Evolutionary conservation across 2,329 filamentous ascomycete species (phyloP).

Genomic region (Exophiala bonariae): DNA sequence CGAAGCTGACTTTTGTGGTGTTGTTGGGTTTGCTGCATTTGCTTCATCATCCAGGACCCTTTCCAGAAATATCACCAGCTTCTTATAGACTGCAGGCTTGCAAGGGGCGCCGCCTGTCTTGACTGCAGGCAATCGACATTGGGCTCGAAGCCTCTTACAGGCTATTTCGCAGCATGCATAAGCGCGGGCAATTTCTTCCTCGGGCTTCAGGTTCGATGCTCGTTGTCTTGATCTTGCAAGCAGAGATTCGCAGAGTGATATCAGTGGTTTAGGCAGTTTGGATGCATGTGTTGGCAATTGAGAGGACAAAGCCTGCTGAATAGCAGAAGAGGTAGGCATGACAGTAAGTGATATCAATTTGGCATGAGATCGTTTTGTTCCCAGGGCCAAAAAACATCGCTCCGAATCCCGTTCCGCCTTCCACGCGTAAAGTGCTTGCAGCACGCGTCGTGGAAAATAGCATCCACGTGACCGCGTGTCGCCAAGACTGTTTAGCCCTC

Average conservation of each 20-base stretch:
- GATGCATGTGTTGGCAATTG: slow-evolving; percentile 67
- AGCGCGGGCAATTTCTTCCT: slow-evolving; percentile 82
- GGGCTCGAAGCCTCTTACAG: slow-evolving; percentile 77
- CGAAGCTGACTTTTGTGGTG: slow-evolving; percentile 22
- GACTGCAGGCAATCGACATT: slow-evolving; percentile 74
- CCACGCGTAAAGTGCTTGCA: no score
- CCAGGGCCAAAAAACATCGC: no score
- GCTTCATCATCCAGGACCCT: slow-evolving; percentile 59
- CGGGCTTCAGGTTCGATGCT: slow-evolving; percentile 74
- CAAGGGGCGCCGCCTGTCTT: slow-evolving; percentile 69
- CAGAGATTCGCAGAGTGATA: slow-evolving; percentile 70
- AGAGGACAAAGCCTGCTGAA: slow-evolving; percentile 71
- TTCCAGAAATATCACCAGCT: slow-evolving; percentile 78
- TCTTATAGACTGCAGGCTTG: slow-evolving; percentile 77
- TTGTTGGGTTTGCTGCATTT: slow-evolving; percentile 34
- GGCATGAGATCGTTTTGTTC: background rate
- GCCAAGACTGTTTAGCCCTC: slow-evolving; percentile 1
- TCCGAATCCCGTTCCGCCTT: no score
- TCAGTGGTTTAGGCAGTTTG: slow-evolving; percentile 49
- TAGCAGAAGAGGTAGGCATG: slow-evolving; percentile 48
- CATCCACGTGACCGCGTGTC: background rate
- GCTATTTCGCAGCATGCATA: slow-evolving; percentile 88
- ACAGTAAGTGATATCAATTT: background rate
- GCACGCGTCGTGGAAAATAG: no score
- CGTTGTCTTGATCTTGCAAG: slow-evolving; percentile 78